phyloP scores from a whole-genome alignment of 176 grass and related monocot species.

The Aechmea fasciata region DNA sequence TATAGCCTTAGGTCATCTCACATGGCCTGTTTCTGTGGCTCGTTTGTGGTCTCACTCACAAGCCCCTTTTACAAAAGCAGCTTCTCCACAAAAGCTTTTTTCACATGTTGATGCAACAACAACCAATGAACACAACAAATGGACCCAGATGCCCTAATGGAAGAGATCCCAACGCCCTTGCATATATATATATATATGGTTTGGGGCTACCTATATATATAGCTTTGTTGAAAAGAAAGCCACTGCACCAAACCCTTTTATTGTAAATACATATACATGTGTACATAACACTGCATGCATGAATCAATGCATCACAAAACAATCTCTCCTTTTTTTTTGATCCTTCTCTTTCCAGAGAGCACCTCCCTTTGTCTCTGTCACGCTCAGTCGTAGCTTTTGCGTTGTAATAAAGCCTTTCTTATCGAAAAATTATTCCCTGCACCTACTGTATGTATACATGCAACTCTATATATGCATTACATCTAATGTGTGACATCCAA shows the following conservation, averaged over 20 bases:
- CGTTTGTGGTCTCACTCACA: conserved; percentile 29
- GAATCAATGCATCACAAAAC: conserved; percentile 8
- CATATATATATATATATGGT: too few relatives aligned
- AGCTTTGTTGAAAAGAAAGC: conserved; percentile 33
- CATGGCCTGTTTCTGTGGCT: conserved; percentile 31
- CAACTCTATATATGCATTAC: too few relatives aligned
- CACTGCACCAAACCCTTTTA: conserved; percentile 27
- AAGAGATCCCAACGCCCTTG: conserved; percentile 30
- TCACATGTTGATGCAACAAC: conserved; percentile 10
- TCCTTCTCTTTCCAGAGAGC: neutral
- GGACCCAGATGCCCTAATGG: conserved; percentile 18
- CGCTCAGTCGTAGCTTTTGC: neutral
- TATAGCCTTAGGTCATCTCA: conserved; percentile 25
- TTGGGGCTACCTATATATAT: conserved; percentile 12
- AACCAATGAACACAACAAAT: conserved; percentile 1
- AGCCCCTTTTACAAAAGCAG: conserved; percentile 22
- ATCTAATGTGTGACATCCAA: too few relatives aligned
- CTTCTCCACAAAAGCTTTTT: conserved; percentile 4
- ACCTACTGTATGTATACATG: too few relatives aligned
- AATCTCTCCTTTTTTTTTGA: neutral
- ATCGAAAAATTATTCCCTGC: neutral
- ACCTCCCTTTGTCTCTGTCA: neutral
- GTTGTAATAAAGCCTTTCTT: conserved; percentile 36
- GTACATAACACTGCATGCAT: neutral
- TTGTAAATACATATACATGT: conserved; percentile 9